Evolutionary conservation across 2,329 filamentous ascomycete genomes (phyloP), one percentile per base, ranked within the genome.

Genomic region (Calonectria honghensis): DNA sequence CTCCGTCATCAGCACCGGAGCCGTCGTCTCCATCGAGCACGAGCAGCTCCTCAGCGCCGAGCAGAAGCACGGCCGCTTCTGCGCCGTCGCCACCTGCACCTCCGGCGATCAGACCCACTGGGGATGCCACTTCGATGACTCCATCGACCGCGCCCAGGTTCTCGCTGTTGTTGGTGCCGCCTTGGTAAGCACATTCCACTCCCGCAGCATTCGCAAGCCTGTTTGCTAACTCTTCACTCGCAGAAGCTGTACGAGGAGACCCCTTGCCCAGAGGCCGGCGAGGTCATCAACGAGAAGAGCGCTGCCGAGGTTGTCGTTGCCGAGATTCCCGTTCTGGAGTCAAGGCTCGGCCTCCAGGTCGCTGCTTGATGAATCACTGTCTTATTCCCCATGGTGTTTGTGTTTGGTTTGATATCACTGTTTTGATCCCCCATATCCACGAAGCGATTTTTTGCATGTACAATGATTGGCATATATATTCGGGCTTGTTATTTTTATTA

Each of bases 21-120:
- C 57, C 35, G 39, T 27, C n/a, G 57, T 41, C 2, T 13, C 57
- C 37, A 63, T 63, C n/a, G 20, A 63, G 57, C 57, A 63, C 57
- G 57, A 63, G 57, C 57, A 63, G 57, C 57, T 63, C 18, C 57
- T 63, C 35, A 31, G 37, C 35, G 9, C 35, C 35, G 13, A 63
- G 14, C 57, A 63, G 57, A 63, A 63, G 57, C 57, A 63, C 57
- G 57, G 57, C 37, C 57, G 57, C 57, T 63, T 63, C 57, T 63
- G 57, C 57, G 57, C 57, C 57, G n/a, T 63, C 37, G 57, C 57
- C 57, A 63, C 57, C 35, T 63, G 57, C 57, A 63, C 24, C 20
- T 37, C 39, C 18, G 57, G 57, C 57, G 57, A 63, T 39, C 57
- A 63, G 37, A 63, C 57, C 57, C 57, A 63, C 57, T 63, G 57